Conservation (phyloP, 345 rosid species). For the Aegle marmelos region DNA sequence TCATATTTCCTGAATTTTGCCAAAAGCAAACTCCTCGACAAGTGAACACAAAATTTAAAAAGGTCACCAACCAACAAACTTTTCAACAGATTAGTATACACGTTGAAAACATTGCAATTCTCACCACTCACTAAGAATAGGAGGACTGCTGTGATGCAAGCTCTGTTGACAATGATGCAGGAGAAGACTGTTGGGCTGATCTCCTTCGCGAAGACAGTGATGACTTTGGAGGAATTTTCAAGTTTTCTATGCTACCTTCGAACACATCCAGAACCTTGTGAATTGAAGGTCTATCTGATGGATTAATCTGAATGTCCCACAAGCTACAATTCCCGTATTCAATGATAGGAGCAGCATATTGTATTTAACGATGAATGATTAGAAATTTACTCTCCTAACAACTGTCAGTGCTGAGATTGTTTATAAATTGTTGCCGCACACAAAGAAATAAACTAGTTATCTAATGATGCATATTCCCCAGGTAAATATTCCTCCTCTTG, state of each 20-base stretch:
- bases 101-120: background rate
- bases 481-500: no score
- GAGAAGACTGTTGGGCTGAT: background rate
- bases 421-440: no score
- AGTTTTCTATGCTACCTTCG: constrained; percentile 3
- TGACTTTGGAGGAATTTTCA: constrained; percentile 14
- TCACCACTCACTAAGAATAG: background rate
- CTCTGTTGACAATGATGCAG: background rate
- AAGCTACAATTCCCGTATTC: background rate
- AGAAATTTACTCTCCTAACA: no score
- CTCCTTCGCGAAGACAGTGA: background rate
- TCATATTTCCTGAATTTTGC: no score
- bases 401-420: no score
- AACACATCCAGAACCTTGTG: constrained; percentile 30
- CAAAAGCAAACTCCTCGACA: no score
- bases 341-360: no score
- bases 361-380: no score
- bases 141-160: background rate
- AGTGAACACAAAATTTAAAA: no score
- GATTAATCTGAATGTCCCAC: constrained; percentile 44
- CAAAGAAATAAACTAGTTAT: no score
- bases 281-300: constrained; percentile 45
- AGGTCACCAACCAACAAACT: no score
- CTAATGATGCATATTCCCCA: no score
- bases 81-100: background rate